Evolutionary conservation across 208 protist species (phyloP).

Genomic region (Leptomonas seymouri): DNA sequence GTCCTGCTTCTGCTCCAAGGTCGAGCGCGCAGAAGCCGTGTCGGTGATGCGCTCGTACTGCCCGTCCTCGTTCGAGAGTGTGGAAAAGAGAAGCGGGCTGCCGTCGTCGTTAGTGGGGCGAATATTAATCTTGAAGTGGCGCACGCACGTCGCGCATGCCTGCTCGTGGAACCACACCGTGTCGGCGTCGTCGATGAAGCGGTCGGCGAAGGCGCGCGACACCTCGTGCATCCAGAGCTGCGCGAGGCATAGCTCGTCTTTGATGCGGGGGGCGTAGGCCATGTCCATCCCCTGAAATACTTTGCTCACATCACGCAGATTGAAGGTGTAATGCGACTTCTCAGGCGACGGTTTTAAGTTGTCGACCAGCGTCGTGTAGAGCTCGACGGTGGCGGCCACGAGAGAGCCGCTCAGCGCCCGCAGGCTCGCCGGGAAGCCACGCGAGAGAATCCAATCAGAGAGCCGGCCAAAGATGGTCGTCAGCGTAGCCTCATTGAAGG

Average conservation of each 20-base stretch:
- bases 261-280: conserved; percentile 69
- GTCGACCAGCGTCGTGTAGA: conserved; percentile 93
- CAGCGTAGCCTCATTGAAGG: conserved; percentile 91
- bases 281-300: conserved; percentile 94
- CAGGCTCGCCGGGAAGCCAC: conserved; percentile 64
- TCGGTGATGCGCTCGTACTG: conserved; percentile 91
- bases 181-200: conserved; percentile 94
- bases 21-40: conserved; percentile 63
- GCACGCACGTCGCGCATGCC: conserved; percentile 75
- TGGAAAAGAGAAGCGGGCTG: conserved; percentile 71
- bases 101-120: conserved; percentile 36
- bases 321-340: conserved; percentile 99
- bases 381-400: conserved; percentile 91
- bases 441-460: conserved; percentile 91
- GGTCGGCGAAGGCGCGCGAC: conserved; percentile 95
- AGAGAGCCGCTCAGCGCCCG: conserved; percentile 52
- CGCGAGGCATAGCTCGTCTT: conserved; percentile 65
- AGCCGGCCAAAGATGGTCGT: conserved; percentile 94
- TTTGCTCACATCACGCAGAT: conserved; percentile 97
- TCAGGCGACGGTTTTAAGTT: conserved; percentile 96
- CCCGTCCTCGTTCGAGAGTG: conserved; percentile 85
- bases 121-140: conserved; percentile 76
- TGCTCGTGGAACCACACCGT: conserved; percentile 87
- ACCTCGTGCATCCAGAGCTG: conserved; percentile 96
- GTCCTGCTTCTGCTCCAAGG: conserved; percentile 88